Evolutionary conservation across 164 flowering plant genomes (phyloP).

Genomic region (Aristolochia fimbriata): DNA sequence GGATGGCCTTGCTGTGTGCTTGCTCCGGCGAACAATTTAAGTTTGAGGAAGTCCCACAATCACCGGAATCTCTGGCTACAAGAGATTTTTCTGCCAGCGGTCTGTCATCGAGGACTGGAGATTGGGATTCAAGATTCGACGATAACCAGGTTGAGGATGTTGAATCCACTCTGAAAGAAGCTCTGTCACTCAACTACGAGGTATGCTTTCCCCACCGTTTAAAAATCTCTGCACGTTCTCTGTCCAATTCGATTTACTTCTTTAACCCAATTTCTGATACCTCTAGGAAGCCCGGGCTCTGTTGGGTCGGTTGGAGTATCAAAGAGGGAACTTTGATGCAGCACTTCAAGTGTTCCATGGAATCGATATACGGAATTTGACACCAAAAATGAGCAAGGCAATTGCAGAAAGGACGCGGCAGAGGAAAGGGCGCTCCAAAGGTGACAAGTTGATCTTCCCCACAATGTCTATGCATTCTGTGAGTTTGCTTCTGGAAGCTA

Average conservation of each 20-base stretch:
- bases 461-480: constrained; percentile 95
- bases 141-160: constrained; percentile 91
- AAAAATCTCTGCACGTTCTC: too few species aligned
- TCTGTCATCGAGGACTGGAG: constrained; percentile 70
- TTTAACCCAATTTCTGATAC: too few species aligned
- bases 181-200: constrained; percentile 93
- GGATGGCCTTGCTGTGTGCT: constrained; percentile 75
- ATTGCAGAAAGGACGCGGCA: constrained; percentile 49
- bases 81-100: constrained; percentile 89
- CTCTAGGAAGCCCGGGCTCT: constrained; percentile 92
- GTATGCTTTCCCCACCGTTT: constrained; percentile 24
- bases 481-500: constrained; percentile 86
- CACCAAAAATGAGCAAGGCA: constrained; percentile 63
- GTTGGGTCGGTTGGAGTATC: constrained; percentile 79
- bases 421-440: constrained; percentile 44
- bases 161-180: constrained; percentile 91
- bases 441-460: constrained; percentile 25
- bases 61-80: constrained; percentile 90
- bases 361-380: constrained; percentile 55
- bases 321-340: constrained; percentile 71
- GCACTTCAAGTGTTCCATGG: constrained; percentile 98
- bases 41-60: constrained; percentile 77
- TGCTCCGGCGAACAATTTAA: constrained; percentile 97
- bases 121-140: constrained; percentile 77
- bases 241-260: too few species aligned